Percentiles rank a stretch among this genome's conserved stretches.
Evolutionary conservation across 1,284 basidiomycete species (phyloP).

Genomic region (Sporisorium scitamineum): DNA sequence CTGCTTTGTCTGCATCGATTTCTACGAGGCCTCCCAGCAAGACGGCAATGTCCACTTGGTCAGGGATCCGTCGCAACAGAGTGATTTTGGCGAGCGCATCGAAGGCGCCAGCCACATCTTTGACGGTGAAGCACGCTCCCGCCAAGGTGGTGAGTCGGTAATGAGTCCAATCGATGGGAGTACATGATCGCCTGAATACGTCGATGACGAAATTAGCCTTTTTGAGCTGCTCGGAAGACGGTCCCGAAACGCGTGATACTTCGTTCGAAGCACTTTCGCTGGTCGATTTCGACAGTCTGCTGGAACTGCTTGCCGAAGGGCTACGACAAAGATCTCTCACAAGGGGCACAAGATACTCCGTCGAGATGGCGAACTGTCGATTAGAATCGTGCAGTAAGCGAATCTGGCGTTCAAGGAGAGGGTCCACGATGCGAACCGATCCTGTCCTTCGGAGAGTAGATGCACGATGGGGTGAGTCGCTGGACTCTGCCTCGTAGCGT

Average conservation of each 20-base stretch:
- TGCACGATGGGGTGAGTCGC: not conserved
- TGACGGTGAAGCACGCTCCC: slow-evolving; percentile 28
- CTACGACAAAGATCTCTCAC: slow-evolving; percentile 23
- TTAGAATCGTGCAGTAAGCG: slow-evolving; percentile 29
- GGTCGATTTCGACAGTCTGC: not conserved
- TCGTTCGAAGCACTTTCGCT: not conserved
- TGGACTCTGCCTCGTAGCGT: slow-evolving; percentile 15
- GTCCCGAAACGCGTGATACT: not conserved
- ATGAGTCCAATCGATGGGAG: slow-evolving; percentile 41
- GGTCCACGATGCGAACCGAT: slow-evolving; percentile 14
- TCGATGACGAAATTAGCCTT: slow-evolving; percentile 37
- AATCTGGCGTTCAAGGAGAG: slow-evolving; percentile 35
- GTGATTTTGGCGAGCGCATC: slow-evolving; percentile 38
- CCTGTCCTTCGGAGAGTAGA: slow-evolving; percentile 4
- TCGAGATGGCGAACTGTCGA: slow-evolving; percentile 18
- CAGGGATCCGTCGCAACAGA: slow-evolving; percentile 30
- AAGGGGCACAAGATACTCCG: slow-evolving; percentile 16
- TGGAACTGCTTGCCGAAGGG: not conserved
- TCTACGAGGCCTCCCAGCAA: slow-evolving; percentile 38
- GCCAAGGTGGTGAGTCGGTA: slow-evolving; percentile 40
- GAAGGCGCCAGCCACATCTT: slow-evolving; percentile 36
- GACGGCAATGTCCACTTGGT: slow-evolving; percentile 35
- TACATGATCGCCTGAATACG: slow-evolving; percentile 24
- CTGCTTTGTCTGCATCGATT: slow-evolving; percentile 35
- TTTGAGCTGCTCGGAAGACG: slow-evolving; percentile 2